These are phyloP conservation scores for Aphanomyces euteiches DNA, from an alignment of 352 stramenopile species.

Conservation along the genomic window DNA sequence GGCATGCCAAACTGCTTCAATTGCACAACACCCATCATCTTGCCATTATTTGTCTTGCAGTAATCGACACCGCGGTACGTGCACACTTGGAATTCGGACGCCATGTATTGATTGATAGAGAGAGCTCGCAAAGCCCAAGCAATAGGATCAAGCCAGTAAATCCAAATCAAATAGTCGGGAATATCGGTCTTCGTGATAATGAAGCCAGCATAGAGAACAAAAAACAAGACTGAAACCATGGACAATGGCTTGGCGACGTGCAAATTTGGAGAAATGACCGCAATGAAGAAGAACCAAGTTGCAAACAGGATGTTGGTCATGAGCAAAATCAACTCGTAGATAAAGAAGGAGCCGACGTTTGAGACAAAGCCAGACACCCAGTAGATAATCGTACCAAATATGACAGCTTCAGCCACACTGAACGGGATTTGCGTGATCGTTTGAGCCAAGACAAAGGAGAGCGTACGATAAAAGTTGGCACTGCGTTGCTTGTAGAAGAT, in stretches of 20 bases:
- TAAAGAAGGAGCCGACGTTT: background rate
- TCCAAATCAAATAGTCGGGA: slow-evolving; percentile 33
- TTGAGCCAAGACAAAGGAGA: slow-evolving; percentile 42
- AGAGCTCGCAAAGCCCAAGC: slow-evolving; percentile 31
- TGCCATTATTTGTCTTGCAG: slow-evolving; percentile 18
- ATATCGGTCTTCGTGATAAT: slow-evolving; percentile 32
- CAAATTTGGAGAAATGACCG: slow-evolving; percentile 21
- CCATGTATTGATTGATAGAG: slow-evolving; percentile 15
- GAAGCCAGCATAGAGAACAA: slow-evolving; percentile 34
- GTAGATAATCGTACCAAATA: slow-evolving; percentile 57
- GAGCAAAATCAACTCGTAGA: slow-evolving; percentile 3
- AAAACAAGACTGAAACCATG: slow-evolving; percentile 28
- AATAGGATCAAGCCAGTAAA: slow-evolving; percentile 39
- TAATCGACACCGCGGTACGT: slow-evolving; percentile 12
- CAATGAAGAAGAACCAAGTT: slow-evolving; percentile 32
- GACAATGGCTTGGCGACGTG: slow-evolving; percentile 29
- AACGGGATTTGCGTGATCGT: slow-evolving; percentile 28
- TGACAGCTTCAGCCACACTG: slow-evolving; percentile 40
- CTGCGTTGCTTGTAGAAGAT: slow-evolving; percentile 54
- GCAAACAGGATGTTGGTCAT: slow-evolving; percentile 44
- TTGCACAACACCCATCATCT: slow-evolving; percentile 1
- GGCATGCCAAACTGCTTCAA: slow-evolving; percentile 38
- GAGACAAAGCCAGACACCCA: slow-evolving; percentile 47
- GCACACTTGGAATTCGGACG: slow-evolving; percentile 21
- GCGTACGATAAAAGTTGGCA: slow-evolving; percentile 48